A percentile compares a stretch with the other conserved stretches of the same genome.
Conservation (phyloP, 1,284 basidiomycete genomes). For the Ustilago trichophora region DNA sequence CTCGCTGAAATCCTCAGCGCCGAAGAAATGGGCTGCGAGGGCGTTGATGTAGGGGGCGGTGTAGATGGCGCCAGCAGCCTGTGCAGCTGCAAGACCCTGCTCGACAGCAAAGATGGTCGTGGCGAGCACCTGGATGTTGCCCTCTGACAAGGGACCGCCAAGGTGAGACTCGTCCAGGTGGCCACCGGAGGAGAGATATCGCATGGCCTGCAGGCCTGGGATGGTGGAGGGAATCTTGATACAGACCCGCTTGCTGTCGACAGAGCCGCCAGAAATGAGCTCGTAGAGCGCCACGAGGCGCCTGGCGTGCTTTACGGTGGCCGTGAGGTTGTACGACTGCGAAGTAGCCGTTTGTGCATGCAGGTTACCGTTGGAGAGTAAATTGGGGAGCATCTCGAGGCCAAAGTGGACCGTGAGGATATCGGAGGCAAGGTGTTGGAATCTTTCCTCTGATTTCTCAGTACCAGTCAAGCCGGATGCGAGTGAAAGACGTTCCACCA, state of each 20-base stretch:
- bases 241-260: no score
- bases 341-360: no score
- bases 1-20: slow-evolving; percentile 2
- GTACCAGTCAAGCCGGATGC: slow-evolving; percentile 1
- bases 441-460: no score
- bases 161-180: slow-evolving; percentile 13
- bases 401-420: no score
- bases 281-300: no score
- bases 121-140: slow-evolving; percentile 22
- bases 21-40: slow-evolving; percentile 25
- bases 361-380: no score
- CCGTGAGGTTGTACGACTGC: no score
- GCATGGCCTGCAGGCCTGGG: slow-evolving; percentile 31
- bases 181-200: slow-evolving; percentile 25
- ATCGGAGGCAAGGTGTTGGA: no score
- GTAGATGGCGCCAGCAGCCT: slow-evolving; percentile 14
- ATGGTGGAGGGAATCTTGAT: slow-evolving; percentile 22
- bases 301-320: no score
- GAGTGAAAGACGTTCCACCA: slow-evolving; percentile 7
- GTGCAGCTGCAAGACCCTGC: slow-evolving; percentile 29
- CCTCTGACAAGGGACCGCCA: slow-evolving; percentile 12
- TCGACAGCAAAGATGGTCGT: slow-evolving; percentile 28
- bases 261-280: no score
- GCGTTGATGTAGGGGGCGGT: slow-evolving; percentile 32
- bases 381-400: no score